phyloP scores from a whole-genome alignment of 306 rosid species.

The Prunus davidiana region DNA sequence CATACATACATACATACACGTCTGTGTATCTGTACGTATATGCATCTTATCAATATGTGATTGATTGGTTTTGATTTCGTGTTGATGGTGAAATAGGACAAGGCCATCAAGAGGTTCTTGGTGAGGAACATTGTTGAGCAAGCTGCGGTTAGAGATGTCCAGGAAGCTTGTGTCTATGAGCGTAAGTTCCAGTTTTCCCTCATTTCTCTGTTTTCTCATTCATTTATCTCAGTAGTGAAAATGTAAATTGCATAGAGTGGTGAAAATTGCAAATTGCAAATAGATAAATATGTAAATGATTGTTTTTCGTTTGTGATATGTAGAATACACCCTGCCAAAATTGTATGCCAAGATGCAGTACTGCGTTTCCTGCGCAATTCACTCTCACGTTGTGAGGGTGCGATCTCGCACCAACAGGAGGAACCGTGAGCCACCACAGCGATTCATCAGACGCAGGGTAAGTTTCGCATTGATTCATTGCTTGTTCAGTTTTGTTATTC shows the following conservation, averaged over 20 bases:
- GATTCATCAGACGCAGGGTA: conserved; percentile 85
- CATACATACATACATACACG: background rate
- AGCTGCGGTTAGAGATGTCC: conserved; percentile 96
- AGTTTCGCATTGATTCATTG: background rate
- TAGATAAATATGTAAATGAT: background rate
- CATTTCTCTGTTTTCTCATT: background rate
- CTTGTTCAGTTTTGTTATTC: background rate
- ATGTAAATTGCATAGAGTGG: background rate
- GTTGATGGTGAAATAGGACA: conserved; percentile 47
- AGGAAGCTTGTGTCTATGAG: conserved; percentile 92
- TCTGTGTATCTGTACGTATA: background rate
- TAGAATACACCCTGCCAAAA: conserved; percentile 89
- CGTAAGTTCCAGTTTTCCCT: conserved; percentile 30
- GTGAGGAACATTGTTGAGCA: conserved; percentile 99
- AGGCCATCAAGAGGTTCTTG: conserved; percentile 71
- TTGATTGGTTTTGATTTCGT: background rate
- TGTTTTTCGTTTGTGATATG: background rate
- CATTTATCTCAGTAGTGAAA: background rate
- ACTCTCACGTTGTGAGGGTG: conserved; percentile 96
- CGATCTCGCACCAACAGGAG: conserved; percentile 83
- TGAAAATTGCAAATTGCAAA: background rate
- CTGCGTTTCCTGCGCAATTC: conserved; percentile 94
- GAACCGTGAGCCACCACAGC: conserved; percentile 86
- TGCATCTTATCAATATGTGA: background rate
- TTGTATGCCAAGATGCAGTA: conserved; percentile 96